Evolutionary conservation across 2,329 filamentous ascomycete genomes (phyloP), one percentile per base, ranked within the genome.

Genomic region (Ophiocordyceps camponoti-leonardi): DNA sequence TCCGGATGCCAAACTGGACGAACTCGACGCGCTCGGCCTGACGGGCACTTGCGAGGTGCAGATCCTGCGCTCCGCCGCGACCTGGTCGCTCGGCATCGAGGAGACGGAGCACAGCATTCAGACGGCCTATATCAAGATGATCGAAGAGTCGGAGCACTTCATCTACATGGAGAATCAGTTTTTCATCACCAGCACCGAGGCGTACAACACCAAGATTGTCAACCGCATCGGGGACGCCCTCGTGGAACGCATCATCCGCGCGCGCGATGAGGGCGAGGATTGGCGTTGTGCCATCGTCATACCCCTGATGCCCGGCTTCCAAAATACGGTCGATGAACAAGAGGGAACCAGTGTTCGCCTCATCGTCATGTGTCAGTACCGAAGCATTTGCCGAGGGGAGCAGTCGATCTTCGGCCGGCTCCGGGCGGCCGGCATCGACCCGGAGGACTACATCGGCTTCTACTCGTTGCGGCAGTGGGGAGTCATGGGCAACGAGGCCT

Each of bases 131-230:
- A 75, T 93, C 53, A 92, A 93, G 60, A 79, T 94, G 69, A 98
- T 98, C 53, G 82, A 92, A 52, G 83, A 90, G 51, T 95, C 87
- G 2, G 86, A 98, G 43, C 92, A 96, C 61, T 94, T 95, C 56
- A 86, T 96, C 44, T 96, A 98, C 63, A 94, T 96, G 52, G 92
- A 98, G 61, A 98, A 98, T 58, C 92, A 98, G 58, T 98, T 96
- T 65, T 98, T 94, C 67, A 84, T 98, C 61, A 93, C 86, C 33
- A 94, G 86, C 52, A 92, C 85, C 44, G 83, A 92, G 56, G 87
- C 88, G 6, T 79, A 94, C 54, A 84, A 83, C 45, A 85, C 83
- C 13, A 86, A 81, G 58, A 92, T 98, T 50, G 76, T 86, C 60
- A 98, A 98, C 61, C 79, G 81, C 52, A 95, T 98, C 53, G 90